Evolutionary conservation across 306 rosid genomes (phyloP), one percentile per base, ranked within the genome.

Genomic region (Crotalaria pallida): DNA sequence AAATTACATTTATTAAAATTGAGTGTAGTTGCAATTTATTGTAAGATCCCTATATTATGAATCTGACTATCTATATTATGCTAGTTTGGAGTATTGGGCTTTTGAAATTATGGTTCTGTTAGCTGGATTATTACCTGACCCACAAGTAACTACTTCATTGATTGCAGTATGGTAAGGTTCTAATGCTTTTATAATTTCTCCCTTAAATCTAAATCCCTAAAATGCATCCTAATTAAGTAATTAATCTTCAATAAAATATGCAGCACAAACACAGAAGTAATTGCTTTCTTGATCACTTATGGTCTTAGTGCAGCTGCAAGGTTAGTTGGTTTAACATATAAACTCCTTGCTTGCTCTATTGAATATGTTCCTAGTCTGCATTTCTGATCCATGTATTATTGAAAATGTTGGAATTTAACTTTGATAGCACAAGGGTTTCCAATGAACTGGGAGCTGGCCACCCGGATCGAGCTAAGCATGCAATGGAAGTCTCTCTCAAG

Each of bases 51-150:
- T 45, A 5, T 34, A 51, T 29, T 11, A 70, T 52, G 59, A 69
- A 49, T 58, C 74, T 68, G 34, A 68, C 64, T n/a, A 23, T 47
- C n/a, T 66, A 15, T 58, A 5, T 74, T 10, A 52, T 84, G 79
- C 72, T 58, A 93, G 98, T 79, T 87, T 90, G 91, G 98, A 89
- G 85, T 84, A 84, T 47, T 90, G 97, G 96, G 98, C 94, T 29
- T 90, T 93, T 15, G 98, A 93, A 78, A 74, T 87, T 81, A 65
- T 93, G 74, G 96, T 90, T 67, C 72, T 93, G 71, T 81, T 93
- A 70, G 89, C 93, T 29, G 98, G 97, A 79, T 44, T 90, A 57
- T 41, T 87, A 80, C 90, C 93, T 40, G 78, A 90, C 74, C 56
- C 98, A 3, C 71, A 81, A 65, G 77, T 60, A 73, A 84, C 86